phyloP scores from a whole-genome alignment of 1,284 basidiomycete species.

The Meripilus lineatus region DNA sequence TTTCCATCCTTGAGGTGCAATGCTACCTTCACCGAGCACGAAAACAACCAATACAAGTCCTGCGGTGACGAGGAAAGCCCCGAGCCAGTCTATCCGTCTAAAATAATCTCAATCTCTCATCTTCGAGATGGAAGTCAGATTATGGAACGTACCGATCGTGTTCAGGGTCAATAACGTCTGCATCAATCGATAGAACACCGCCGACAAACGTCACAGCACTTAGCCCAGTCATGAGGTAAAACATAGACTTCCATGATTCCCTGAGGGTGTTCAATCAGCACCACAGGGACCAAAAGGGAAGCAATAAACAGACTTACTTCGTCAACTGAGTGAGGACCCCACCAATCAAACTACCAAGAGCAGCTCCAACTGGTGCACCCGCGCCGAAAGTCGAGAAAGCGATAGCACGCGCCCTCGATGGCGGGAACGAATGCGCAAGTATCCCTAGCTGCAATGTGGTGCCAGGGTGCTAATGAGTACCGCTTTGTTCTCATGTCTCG shows the following conservation, averaged over 20 bases:
- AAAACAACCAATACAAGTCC: constrained; percentile 81
- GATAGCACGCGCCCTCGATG: constrained; percentile 57
- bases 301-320: constrained; percentile 13
- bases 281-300: not conserved
- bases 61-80: constrained; percentile 67
- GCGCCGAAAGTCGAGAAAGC: constrained; percentile 77
- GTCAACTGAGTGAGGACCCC: constrained; percentile 70
- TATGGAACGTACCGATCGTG: constrained; percentile 31
- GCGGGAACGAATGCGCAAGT: constrained; percentile 70
- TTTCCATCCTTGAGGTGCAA: constrained; percentile 68
- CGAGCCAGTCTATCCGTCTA: constrained; percentile 75
- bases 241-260: constrained; percentile 64
- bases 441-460: constrained; percentile 51
- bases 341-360: constrained; percentile 63
- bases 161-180: constrained; percentile 39
- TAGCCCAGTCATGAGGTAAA: constrained; percentile 48
- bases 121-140: not conserved
- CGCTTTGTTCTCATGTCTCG: not conserved
- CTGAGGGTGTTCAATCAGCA: constrained; percentile 48
- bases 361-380: constrained; percentile 76
- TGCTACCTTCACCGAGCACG: constrained; percentile 69
- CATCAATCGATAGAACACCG: constrained; percentile 43
- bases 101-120: not conserved
- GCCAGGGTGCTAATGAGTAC: not conserved
- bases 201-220: constrained; percentile 34